phyloP scores from a whole-genome alignment of 345 rosid genomes.

The Trapa incisa region DNA sequence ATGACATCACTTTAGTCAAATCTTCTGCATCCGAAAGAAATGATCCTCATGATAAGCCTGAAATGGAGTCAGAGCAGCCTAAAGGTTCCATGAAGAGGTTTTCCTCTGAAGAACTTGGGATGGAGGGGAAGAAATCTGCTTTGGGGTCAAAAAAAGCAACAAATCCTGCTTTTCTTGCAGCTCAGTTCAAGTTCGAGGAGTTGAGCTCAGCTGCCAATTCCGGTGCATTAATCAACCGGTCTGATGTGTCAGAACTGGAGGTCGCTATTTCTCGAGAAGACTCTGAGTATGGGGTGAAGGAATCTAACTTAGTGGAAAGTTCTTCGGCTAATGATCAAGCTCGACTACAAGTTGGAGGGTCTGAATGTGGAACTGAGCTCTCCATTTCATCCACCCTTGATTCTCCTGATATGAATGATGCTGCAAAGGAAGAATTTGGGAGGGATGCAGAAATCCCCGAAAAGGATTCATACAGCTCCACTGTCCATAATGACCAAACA shows the following conservation, averaged over 20 bases:
- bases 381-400: conserved; percentile 85
- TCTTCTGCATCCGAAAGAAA: conserved; percentile 17
- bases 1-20: conserved; percentile 25
- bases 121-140: conserved; percentile 28
- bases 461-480: conserved; percentile 20
- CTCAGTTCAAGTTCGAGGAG: conserved; percentile 73
- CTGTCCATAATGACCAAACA: conserved; percentile 16
- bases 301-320: conserved; percentile 24
- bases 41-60: conserved; percentile 21
- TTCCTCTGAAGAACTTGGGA: conserved; percentile 38
- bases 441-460: conserved; percentile 29
- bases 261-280: conserved; percentile 21
- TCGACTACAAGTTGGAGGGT: conserved; percentile 36
- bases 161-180: conserved; percentile 58
- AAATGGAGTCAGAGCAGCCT: conserved; percentile 38
- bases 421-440: conserved; percentile 28
- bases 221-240: conserved; percentile 19
- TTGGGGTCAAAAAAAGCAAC: conserved; percentile 40
- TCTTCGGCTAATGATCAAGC: conserved; percentile 8
- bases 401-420: conserved; percentile 60
- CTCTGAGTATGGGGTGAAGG: conserved; percentile 14
- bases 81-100: conserved; percentile 45
- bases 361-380: conserved; percentile 89
- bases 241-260: conserved; percentile 21
- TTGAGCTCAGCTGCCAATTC: conserved; percentile 35